These are phyloP conservation scores for Rhodomyrtus tomentosa DNA, from an alignment of 345 rosid species.

Conservation along the genomic window DNA sequence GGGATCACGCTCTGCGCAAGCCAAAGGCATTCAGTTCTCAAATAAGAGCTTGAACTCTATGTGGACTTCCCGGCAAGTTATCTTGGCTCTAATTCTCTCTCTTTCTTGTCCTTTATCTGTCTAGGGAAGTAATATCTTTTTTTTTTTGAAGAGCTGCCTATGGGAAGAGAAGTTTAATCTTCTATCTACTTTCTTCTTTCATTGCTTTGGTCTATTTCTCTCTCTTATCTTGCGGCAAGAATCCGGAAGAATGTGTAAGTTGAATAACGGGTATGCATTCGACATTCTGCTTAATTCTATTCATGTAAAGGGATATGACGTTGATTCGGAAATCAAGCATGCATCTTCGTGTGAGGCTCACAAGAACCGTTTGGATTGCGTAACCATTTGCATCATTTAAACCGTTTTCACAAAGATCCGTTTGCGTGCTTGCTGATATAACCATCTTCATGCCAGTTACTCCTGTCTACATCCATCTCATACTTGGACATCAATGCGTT, in stretches of 20 bases:
- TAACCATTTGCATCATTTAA: not conserved
- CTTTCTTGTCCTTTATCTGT: not conserved
- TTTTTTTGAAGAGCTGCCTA: not conserved
- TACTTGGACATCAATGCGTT: no score
- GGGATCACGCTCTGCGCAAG: not conserved
- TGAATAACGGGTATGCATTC: not conserved
- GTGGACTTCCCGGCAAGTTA: not conserved
- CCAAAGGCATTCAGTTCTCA: not conserved
- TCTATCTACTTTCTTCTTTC: not conserved
- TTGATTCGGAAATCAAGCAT: not conserved
- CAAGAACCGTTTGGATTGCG: not conserved
- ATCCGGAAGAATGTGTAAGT: not conserved
- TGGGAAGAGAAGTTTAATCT: not conserved
- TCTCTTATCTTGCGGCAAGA: not conserved
- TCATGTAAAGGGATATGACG: not conserved
- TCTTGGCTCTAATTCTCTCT: slow-evolving; percentile 5
- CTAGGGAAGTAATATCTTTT: not conserved
- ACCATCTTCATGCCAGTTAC: no score
- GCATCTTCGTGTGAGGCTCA: not conserved
- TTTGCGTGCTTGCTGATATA: no score
- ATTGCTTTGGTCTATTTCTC: not conserved
- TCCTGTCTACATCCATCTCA: not conserved
- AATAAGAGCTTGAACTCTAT: not conserved
- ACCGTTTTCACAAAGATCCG: no score
- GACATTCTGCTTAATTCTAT: not conserved